Base-by-base conservation (phyloP, 73 alveolate species). In the Stentor coeruleus region DNA sequence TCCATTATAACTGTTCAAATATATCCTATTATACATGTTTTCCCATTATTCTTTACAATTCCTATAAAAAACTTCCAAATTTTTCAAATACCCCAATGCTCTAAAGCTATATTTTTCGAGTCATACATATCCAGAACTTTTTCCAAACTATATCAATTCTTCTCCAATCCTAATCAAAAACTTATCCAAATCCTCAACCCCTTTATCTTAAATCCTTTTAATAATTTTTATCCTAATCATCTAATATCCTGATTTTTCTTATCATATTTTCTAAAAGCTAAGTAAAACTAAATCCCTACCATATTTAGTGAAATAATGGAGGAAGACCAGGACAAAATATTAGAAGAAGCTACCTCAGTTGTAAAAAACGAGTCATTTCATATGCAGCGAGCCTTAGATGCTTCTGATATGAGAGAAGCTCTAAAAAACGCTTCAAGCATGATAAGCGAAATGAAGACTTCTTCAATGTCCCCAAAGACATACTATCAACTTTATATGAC, bases 271-370 rank as follows among this genome's bases (percentile, higher is more conserved):
- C 20, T 20, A 11, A 49, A 49, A 20, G 66, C n/a, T n/a, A n/a
- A 49, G 66, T 11, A 49, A 11, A 49, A 49, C 20, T 49, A 49
- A 49, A 49, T 20, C 6, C 28, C 20, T 49, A 6, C 6, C 28
- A 49, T 20, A 6, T 11, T 49, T 49, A 20, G 66, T 49, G 66
- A 42, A 81, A 94, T 35, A 75, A 75, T 39, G 94, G 99, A 97
- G 60, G 98, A 89, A 60, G 99, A 97, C 59, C 97, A 97, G 86
- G 99, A 97, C 82, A 89, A 82, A 84, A 82, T 90, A 74, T 85
- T 97, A 76, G 97, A 95, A 39, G 95, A 90, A 87, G 97, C 98
- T 55, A 88, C 89, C 59, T 89, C 93, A 49, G 95, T 94, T 38
- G 98, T 95, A 55, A 90, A 96, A 74, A 92, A 93, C 58, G 93